Evolutionary conservation across 202 grass and related monocot species (phyloP).

Genomic region (Cymbopogon flexuosus): DNA sequence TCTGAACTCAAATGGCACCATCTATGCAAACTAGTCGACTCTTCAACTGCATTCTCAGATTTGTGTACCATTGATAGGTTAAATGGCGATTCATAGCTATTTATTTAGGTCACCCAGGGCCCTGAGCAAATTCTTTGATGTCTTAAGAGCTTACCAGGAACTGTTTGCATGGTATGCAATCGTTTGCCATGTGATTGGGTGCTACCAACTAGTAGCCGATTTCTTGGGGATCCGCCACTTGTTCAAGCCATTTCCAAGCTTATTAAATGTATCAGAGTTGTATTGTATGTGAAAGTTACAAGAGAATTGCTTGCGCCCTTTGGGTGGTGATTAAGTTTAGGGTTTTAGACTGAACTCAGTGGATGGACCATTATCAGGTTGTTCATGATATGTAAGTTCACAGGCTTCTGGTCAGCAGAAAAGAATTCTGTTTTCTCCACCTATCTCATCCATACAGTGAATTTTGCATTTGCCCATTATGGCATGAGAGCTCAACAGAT

Average conservation of each 20-base stretch:
- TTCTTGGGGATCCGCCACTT: background rate
- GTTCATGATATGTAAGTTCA: background rate
- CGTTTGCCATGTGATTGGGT: background rate
- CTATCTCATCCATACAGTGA: background rate
- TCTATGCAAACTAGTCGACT: constrained; percentile 34
- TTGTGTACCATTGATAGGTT: constrained; percentile 20
- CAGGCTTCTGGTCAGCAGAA: background rate
- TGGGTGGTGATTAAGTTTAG: background rate
- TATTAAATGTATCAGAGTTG: background rate
- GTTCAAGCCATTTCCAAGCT: background rate
- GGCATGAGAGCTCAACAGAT: too few species aligned
- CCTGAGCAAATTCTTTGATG: constrained; percentile 17
- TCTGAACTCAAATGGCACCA: constrained; percentile 29
- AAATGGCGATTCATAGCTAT: constrained; percentile 5
- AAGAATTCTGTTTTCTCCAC: background rate
- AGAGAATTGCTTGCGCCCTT: constrained; percentile 9
- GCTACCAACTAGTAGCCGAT: background rate
- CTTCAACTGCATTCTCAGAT: background rate
- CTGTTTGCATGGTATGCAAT: constrained; percentile 15
- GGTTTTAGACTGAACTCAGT: background rate
- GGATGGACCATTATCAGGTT: background rate
- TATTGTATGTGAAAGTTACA: background rate
- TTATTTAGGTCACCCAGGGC: constrained; percentile 6
- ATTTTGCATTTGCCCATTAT: too few species aligned
- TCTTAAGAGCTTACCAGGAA: constrained; percentile 27